A percentile compares a stretch with the other conserved stretches of the same genome.
Evolutionary conservation across 1,139 yeast species (phyloP).

Genomic region (Suhomyces chickasaworum): DNA sequence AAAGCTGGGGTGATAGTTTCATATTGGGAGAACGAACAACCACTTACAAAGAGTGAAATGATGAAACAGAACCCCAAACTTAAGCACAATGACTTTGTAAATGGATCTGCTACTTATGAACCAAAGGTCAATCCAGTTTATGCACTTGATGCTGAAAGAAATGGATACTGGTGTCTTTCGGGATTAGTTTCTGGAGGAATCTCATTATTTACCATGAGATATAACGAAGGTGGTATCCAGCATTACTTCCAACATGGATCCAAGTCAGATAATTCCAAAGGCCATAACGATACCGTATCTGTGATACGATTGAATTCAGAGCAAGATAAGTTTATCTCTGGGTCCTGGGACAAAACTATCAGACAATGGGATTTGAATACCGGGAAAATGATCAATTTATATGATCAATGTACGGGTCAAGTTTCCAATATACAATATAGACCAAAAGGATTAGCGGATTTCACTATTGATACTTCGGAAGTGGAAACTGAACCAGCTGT

Average conservation of each 20-base stretch:
- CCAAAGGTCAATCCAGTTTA: conserved; percentile 82
- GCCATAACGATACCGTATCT: conserved; percentile 77
- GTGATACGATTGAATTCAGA: conserved; percentile 62
- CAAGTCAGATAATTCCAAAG: conserved; percentile 23
- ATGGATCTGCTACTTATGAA: conserved; percentile 54
- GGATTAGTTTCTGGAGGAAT: conserved; percentile 89
- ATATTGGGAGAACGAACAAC: conserved; percentile 97
- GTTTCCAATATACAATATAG: conserved; percentile 76
- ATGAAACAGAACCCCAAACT: conserved; percentile 46
- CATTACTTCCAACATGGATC: conserved; percentile 63
- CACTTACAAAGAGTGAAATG: conserved; percentile 50
- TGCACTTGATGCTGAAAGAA: conserved; percentile 79
- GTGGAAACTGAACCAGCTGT: conserved; percentile 1
- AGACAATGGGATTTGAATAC: conserved; percentile 85
- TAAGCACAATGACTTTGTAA: conserved; percentile 44
- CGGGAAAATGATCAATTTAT: conserved; percentile 57
- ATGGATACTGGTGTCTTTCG: conserved; percentile 81
- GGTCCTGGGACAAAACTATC: conserved; percentile 85
- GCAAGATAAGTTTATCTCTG: conserved; percentile 70
- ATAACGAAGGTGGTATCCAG: conserved; percentile 79
- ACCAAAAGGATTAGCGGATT: conserved; percentile 62
- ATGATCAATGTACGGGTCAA: conserved; percentile 69
- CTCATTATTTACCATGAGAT: conserved; percentile 76
- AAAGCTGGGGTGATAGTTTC: conserved; percentile 81
- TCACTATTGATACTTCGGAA: conserved; percentile 20